Base-by-base conservation (phyloP, 1,139 yeast species). In the Blastobotrys serpentis region DNA sequence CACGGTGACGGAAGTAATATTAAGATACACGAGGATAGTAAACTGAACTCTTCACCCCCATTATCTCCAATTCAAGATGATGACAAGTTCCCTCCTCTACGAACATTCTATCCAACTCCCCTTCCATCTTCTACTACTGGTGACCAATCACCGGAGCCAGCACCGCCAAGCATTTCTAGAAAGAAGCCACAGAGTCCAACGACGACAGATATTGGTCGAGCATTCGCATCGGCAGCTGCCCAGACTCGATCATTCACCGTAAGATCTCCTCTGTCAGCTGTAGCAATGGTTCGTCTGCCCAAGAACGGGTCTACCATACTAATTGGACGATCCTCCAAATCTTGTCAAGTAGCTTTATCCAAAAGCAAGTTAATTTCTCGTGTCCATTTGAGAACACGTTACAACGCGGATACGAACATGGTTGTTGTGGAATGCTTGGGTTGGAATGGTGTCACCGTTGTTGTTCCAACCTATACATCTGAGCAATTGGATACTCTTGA, bases 261-360 rank as follows among this genome's bases (percentile, higher is more conserved):
- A 25, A 55, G 65, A 7, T 58, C 58, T 2, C 70, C 72, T 4
- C 55, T 70, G 37, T 57, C 65, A 14, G 55, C 63, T 2, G 57
- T 69, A 16, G 59, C 64, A 0, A 49, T 66, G 21, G 63, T 62
- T 11, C 53, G 58, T 8, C 55, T 70, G 5, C 69, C 72, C 3
- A 54, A 56, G 4, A 52, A 56, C 4, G 75, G 74, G 13, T 36
- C 44, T 10, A 48, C 56, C 4, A 61, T 73, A 23, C 66, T 68
- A 7, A 66, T 86, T 50, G 94, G 94, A 5, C 73, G 94, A 53
- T 82, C 88, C 3, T 79, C 87, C 14, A 73, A 76, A 61, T 69
- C 81, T 17, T 76, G 85, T 55, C 83, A 79, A 50, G 78, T 78
- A 58, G 77, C 77, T 48, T 70, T 84, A 50, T 69, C 81, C 42